A percentile compares a stretch with the other conserved stretches of the same genome.
phyloP scores from a whole-genome alignment of 176 grass and related monocot genomes.

The Alloteropsis semialata region DNA sequence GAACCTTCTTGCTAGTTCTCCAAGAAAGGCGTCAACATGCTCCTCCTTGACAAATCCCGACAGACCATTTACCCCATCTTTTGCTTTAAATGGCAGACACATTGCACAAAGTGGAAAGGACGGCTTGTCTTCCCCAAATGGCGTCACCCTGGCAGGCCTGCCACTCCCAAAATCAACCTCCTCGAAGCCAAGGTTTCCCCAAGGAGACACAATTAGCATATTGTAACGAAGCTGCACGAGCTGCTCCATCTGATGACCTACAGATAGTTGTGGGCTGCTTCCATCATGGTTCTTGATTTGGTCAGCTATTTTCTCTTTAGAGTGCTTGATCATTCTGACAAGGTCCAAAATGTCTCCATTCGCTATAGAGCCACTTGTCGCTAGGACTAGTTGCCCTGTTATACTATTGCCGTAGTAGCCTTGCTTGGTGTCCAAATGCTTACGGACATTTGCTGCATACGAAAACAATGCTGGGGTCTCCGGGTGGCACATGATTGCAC shows the following conservation, averaged over 20 bases:
- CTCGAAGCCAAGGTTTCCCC: neutral
- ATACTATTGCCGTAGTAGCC: neutral
- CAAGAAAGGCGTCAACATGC: neutral
- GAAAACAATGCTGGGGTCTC: neutral
- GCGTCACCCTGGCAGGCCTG: neutral
- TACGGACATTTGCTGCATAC: neutral
- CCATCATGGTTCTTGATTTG: neutral
- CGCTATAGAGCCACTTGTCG: neutral
- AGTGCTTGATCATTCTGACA: neutral
- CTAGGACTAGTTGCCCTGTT: neutral
- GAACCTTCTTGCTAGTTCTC: neutral
- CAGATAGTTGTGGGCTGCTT: no score
- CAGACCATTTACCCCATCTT: neutral
- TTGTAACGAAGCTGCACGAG: neutral
- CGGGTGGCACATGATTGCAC: neutral
- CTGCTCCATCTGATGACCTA: neutral
- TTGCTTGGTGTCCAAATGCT: neutral
- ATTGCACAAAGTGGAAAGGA: neutral
- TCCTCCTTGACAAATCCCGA: neutral
- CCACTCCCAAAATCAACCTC: neutral
- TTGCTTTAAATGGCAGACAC: neutral
- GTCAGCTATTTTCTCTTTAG: neutral
- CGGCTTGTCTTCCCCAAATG: neutral
- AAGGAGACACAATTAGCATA: neutral
- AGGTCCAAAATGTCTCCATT: neutral